These are phyloP conservation scores for Cercophora sp. DNA, from an alignment of 495 filamentous ascomycete genomes.

Conservation along the genomic window DNA sequence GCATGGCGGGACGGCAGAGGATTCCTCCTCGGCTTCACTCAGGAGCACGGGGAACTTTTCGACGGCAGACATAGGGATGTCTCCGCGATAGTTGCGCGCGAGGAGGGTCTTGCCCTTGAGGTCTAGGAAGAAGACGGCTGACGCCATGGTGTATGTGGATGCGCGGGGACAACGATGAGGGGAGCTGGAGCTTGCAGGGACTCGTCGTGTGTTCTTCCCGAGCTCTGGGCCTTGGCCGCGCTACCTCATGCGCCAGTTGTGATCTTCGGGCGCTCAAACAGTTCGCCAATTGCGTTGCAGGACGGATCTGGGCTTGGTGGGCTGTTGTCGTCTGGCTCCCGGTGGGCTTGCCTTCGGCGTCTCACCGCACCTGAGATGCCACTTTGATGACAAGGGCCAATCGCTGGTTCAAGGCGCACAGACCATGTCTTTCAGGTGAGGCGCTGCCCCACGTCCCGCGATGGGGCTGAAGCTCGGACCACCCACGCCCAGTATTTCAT, in stretches of 20 bases:
- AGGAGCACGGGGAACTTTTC: constrained; percentile 97
- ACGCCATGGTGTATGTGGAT: constrained; percentile 66
- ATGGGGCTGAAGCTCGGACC: constrained; percentile 10
- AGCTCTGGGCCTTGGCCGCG: not conserved
- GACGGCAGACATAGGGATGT: constrained; percentile 99
- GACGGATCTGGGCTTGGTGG: not conserved
- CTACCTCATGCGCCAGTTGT: no score
- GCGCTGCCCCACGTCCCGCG: not conserved
- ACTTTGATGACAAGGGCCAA: constrained; percentile 1
- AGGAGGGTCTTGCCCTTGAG: constrained; percentile 99
- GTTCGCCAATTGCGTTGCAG: not conserved
- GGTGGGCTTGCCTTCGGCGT: not conserved
- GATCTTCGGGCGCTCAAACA: no score
- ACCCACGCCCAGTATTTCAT: not conserved
- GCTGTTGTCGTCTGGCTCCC: not conserved
- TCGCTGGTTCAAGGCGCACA: not conserved
- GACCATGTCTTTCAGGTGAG: constrained; percentile 2
- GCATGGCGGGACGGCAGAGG: constrained; percentile 93
- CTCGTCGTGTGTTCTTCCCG: no score
- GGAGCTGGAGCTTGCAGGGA: constrained; percentile 1
- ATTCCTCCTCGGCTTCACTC: constrained; percentile 98
- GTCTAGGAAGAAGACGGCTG: constrained; percentile 97
- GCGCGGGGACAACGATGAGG: not conserved
- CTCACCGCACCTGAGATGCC: constrained; percentile 9
- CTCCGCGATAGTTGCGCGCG: constrained; percentile 96